Conservation (phyloP, 2,329 filamentous ascomycete species). For the Fusarium tupiense region DNA sequence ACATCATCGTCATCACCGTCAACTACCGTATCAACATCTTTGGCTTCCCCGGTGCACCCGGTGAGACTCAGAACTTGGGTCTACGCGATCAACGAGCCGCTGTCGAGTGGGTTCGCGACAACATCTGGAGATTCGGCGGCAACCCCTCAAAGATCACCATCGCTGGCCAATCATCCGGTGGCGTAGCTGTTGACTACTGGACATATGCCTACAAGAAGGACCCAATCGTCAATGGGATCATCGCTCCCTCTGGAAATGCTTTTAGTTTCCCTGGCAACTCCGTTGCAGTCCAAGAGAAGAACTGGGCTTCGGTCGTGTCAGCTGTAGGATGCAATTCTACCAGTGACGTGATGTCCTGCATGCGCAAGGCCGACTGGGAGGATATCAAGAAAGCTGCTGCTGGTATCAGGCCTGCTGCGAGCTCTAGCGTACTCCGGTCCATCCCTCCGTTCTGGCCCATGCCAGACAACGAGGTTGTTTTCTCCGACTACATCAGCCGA, state of each 20-base stretch:
- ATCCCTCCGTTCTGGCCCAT: constrained; percentile 55
- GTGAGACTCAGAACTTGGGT: constrained; percentile 38
- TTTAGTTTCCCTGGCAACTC: constrained; percentile 57
- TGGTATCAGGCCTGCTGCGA: constrained; percentile 45
- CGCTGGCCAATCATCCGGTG: constrained; percentile 48
- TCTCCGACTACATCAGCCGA: constrained; percentile 50
- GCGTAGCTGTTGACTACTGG: constrained; percentile 57
- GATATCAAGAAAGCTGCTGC: constrained; percentile 51
- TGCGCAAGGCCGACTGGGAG: constrained; percentile 49
- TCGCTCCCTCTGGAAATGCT: constrained; percentile 57
- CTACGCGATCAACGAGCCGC: constrained; percentile 45
- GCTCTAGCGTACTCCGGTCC: constrained; percentile 49
- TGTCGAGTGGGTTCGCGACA: constrained; percentile 48
- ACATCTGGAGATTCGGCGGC: constrained; percentile 45
- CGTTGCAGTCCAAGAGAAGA: constrained; percentile 45
- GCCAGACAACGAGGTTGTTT: constrained; percentile 53
- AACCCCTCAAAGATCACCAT: constrained; percentile 46
- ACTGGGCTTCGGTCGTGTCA: constrained; percentile 55
- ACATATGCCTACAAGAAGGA: constrained; percentile 59
- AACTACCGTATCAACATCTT: constrained; percentile 58
- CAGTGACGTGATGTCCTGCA: constrained; percentile 48
- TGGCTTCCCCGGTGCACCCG: constrained; percentile 51
- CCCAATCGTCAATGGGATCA: constrained; percentile 59
- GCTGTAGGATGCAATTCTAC: constrained; percentile 51
- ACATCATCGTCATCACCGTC: constrained; percentile 57